Conservation (phyloP, 2,329 filamentous ascomycete species). For the Epichloe festucae region DNA sequence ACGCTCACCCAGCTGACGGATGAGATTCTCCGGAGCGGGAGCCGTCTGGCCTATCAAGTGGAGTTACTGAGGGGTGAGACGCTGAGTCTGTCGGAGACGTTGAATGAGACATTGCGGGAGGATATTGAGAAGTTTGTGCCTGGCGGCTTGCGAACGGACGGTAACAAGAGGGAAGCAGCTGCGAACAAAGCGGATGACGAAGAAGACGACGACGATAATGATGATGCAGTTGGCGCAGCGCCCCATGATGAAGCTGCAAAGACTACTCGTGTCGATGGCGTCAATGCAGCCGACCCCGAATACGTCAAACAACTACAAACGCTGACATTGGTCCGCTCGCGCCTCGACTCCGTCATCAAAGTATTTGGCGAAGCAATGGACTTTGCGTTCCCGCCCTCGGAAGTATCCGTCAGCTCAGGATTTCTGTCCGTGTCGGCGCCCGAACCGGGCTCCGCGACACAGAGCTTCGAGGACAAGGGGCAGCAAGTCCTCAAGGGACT, state of each 20-base stretch:
- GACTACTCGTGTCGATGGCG: constrained; percentile 5
- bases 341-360: constrained; percentile 81
- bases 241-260: constrained; percentile 5
- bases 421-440: constrained; percentile 86
- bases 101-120: constrained; percentile 57
- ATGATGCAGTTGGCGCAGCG: constrained; percentile 11
- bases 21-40: constrained; percentile 82
- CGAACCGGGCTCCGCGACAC: constrained; percentile 48
- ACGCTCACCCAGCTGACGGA: constrained; percentile 84
- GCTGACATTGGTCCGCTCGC: constrained; percentile 65
- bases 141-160: constrained; percentile 26
- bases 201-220: constrained; percentile 8
- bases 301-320: constrained; percentile 72
- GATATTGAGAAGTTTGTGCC: constrained; percentile 65
- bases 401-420: constrained; percentile 69
- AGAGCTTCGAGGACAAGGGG: constrained; percentile 74
- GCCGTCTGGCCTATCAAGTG: constrained; percentile 83
- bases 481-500: constrained; percentile 63
- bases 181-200: constrained; percentile 3
- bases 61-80: constrained; percentile 86
- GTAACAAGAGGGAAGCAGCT: constrained; percentile 11
- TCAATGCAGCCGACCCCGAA: constrained; percentile 36
- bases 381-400: constrained; percentile 81
- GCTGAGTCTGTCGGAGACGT: constrained; percentile 61
- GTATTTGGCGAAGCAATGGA: constrained; percentile 93